phyloP scores from a whole-genome alignment of 495 filamentous ascomycete species.

The Glarea lozoyensis region DNA sequence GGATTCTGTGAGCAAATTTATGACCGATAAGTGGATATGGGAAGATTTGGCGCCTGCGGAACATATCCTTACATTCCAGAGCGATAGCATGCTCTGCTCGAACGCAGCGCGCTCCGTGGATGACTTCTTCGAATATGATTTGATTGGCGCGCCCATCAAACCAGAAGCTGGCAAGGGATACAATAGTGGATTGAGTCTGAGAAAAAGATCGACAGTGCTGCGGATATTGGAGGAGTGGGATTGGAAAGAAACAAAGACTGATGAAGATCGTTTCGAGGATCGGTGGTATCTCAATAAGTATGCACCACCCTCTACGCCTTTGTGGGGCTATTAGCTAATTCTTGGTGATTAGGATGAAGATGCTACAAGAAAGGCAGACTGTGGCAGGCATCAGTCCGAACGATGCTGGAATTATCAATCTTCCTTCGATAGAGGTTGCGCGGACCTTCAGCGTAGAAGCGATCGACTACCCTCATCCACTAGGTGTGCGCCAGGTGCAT shows the following conservation, averaged over 20 bases:
- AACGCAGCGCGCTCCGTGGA: conserved; percentile 1
- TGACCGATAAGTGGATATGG: conserved; percentile 11
- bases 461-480: conserved; percentile 18
- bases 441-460: conserved; percentile 18
- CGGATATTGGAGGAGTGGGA: conserved; percentile 19
- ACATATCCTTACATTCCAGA: conserved; percentile 10
- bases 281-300: conserved; percentile 24
- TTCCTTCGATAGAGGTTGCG: conserved; percentile 15
- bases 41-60: conserved; percentile 8
- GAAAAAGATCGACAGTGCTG: conserved; percentile 23
- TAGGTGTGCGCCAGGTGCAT: conserved; percentile 20
- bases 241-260: conserved; percentile 14
- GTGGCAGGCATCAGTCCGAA: conserved; percentile 7
- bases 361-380: conserved; percentile 9
- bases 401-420: conserved; percentile 11
- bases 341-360: conserved; percentile 1
- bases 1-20: neutral
- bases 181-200: conserved; percentile 25
- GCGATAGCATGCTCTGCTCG: conserved; percentile 13
- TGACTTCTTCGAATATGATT: conserved; percentile 13
- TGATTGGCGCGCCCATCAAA: conserved; percentile 10
- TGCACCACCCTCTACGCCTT: neutral
- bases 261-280: conserved; percentile 22
- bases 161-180: conserved; percentile 9
- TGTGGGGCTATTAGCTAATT: neutral